Evolutionary conservation across 768 basidiomycete species (phyloP), one percentile per base, ranked within the genome.

Genomic region (Agrocybe chaxingu): DNA sequence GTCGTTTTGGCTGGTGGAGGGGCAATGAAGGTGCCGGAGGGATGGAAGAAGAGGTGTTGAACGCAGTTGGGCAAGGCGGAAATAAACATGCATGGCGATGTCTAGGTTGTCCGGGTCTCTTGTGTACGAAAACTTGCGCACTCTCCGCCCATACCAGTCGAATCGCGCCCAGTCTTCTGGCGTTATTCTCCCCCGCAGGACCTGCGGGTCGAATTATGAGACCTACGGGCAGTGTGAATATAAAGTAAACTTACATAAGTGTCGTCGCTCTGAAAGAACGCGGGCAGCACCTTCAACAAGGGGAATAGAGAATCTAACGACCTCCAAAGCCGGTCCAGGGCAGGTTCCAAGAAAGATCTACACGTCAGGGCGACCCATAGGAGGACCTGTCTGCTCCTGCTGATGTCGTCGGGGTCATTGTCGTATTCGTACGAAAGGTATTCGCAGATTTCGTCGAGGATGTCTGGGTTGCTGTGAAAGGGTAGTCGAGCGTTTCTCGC

Each of bases 81-180:
- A 67, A 55, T 69, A 69, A 29, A 67, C 66, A 39, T 69, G 66
- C 65, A 66, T 66, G 12, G 66, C 68, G 18, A 69, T 65, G 45
- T 66, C 65, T 19, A 66, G 55, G 10, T 55, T 49, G 13, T 60
- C 62, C 7, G 65, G 65, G 37, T 67, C 65, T 35, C 65, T 53
- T 4, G 58, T 62, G 44, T 66, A 66, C 29, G 54, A 62, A 45
- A 67, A 66, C 47, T 48, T 60, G 46, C 65, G 63, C 7, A 69
- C 57, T 39, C 64, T 50, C 16, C 58, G 50, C 29, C 64, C 68
- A 43, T 67, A 67, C 54, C 57, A 64, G 42, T 69, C 65, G 48
- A 69, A 69, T 9, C 66, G 58, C 7, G 45, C 62, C 68, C 68
- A 69, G 29, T 69, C 61, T 33, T 54, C 52, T 12, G 43, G 34